Conservation (phyloP, 495 filamentous ascomycete genomes). For the Xanthoparmelia taractica region DNA sequence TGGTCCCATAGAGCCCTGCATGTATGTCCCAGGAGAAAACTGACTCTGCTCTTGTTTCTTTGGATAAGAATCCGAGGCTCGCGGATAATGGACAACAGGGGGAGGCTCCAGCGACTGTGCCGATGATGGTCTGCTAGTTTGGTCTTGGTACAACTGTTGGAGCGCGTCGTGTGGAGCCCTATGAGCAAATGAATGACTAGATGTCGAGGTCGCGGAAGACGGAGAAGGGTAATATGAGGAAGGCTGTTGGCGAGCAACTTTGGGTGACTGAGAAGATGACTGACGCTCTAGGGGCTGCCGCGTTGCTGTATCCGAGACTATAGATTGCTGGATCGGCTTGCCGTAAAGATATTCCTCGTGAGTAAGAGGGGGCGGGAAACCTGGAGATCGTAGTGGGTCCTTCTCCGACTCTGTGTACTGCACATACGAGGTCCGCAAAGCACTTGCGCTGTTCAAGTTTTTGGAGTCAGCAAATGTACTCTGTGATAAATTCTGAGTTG, state of each 20-base stretch:
- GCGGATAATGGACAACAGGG: constrained; percentile 15
- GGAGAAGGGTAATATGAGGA: constrained; percentile 25
- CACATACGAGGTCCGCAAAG: not conserved
- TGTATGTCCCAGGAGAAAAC: constrained; percentile 15
- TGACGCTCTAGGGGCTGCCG: constrained; percentile 20
- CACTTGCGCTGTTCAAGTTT: constrained; percentile 13
- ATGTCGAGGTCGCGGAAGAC: constrained; percentile 25
- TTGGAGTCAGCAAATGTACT: not conserved
- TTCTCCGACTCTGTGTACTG: constrained; percentile 20
- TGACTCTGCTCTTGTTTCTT: constrained; percentile 13
- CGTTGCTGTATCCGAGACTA: constrained; percentile 10
- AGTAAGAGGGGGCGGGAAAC: constrained; percentile 4
- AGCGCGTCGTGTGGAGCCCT: constrained; percentile 19
- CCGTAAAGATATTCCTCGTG: constrained; percentile 20
- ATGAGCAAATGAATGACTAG: constrained; percentile 23
- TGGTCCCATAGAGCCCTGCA: constrained; percentile 25
- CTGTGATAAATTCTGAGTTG: not conserved
- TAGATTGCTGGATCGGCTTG: constrained; percentile 15
- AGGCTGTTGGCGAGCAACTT: constrained; percentile 17
- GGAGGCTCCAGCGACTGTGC: constrained; percentile 26
- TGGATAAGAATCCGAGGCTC: constrained; percentile 17
- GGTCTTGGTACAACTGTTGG: constrained; percentile 23
- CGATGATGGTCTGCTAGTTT: constrained; percentile 25
- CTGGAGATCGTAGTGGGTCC: constrained; percentile 20
- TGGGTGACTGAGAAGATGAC: constrained; percentile 22